These are phyloP conservation scores for Podospora fimiseda DNA, from an alignment of 495 filamentous ascomycete species.

Conservation along the genomic window DNA sequence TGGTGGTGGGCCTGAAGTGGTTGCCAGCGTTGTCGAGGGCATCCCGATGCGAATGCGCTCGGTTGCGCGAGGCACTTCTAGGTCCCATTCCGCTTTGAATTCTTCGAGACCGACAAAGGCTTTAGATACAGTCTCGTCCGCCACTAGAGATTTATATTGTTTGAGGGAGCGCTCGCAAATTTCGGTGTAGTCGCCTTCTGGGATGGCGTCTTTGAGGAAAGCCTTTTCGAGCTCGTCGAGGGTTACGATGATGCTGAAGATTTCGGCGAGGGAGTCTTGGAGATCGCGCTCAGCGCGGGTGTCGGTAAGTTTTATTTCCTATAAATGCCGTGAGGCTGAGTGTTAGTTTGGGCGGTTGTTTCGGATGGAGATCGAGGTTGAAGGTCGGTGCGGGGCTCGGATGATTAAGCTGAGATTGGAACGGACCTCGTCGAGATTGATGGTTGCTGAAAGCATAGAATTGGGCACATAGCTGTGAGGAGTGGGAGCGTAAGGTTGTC, in stretches of 20 bases:
- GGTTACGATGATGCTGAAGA: conserved; percentile 95
- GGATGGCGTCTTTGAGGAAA: conserved; percentile 91
- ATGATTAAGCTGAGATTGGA: conserved; percentile 7
- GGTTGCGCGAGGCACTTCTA: conserved; percentile 91
- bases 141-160: conserved; percentile 91
- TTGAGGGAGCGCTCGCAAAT: conserved; percentile 88
- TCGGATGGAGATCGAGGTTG: background rate
- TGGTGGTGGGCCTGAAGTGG: conserved; percentile 40
- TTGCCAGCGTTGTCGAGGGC: conserved; percentile 54
- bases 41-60: conserved; percentile 88
- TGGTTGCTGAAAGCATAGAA: conserved; percentile 69
- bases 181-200: conserved; percentile 88
- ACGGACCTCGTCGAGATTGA: conserved; percentile 81
- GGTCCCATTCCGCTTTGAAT: conserved; percentile 90
- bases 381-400: conserved; percentile 11
- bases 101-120: conserved; percentile 84
- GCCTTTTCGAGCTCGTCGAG: conserved; percentile 94
- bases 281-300: conserved; percentile 84
- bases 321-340: background rate
- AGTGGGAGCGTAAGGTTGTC: conserved; percentile 72
- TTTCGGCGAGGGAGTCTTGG: conserved; percentile 93
- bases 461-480: conserved; percentile 87
- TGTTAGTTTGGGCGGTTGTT: background rate
- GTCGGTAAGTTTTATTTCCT: conserved; percentile 90
- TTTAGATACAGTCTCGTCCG: conserved; percentile 73